These are phyloP conservation scores for Backusella psychrophila DNA, from an alignment of 192 early-diverging fungal genomes.

Conservation along the genomic window DNA sequence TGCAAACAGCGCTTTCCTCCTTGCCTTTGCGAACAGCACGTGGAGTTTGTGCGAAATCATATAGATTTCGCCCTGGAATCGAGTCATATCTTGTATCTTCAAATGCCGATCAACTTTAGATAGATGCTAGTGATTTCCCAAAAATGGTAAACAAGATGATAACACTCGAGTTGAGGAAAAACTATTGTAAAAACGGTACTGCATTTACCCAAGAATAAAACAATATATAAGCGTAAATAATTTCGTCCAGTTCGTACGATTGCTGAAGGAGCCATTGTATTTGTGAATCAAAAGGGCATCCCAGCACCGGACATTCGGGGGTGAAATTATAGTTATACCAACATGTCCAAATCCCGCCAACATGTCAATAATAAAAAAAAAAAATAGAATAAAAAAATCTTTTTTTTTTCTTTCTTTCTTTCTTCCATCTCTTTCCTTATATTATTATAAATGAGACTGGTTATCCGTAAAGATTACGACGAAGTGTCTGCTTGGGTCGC, in stretches of 20 bases:
- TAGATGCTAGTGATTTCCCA: too few species aligned
- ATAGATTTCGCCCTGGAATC: too few species aligned
- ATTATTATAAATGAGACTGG: constrained; percentile 11
- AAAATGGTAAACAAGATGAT: too few species aligned
- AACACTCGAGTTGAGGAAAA: too few species aligned
- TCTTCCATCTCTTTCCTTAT: neutral
- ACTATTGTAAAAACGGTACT: too few species aligned
- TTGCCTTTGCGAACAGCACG: too few species aligned
- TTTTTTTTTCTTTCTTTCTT: neutral
- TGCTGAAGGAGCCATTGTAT: neutral
- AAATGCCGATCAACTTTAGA: too few species aligned
- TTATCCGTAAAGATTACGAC: constrained; percentile 8
- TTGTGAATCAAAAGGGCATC: neutral
- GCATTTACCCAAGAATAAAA: too few species aligned
- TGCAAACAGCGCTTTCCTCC: too few species aligned
- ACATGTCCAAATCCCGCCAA: neutral
- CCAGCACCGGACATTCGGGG: neutral
- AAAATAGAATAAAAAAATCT: neutral
- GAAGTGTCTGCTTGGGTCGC: constrained; percentile 42
- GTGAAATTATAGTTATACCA: neutral
- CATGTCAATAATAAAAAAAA: neutral
- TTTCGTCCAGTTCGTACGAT: neutral
- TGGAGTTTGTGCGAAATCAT: too few species aligned
- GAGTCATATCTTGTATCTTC: too few species aligned
- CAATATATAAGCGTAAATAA: too few species aligned